phyloP scores from a whole-genome alignment of 2,329 filamentous ascomycete genomes.

The Colletotrichum somersetense region DNA sequence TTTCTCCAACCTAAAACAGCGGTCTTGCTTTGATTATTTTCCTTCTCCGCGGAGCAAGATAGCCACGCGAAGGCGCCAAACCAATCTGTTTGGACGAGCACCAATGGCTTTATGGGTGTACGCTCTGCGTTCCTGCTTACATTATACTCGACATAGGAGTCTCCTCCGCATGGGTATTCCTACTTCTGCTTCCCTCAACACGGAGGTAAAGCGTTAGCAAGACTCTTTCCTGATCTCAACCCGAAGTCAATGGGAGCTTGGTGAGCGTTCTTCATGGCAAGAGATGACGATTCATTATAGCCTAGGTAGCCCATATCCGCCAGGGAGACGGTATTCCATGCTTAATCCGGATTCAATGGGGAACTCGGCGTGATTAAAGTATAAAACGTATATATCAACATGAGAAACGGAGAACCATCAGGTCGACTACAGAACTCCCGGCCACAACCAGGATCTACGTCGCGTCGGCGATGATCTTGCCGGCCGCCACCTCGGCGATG shows the following conservation, averaged over 20 bases:
- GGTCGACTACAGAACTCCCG: background rate
- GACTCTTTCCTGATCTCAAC: no score
- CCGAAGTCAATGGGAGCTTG: no score
- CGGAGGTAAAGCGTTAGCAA: no score
- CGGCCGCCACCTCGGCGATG: constrained; percentile 60
- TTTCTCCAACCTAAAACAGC: background rate
- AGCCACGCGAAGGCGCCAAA: background rate
- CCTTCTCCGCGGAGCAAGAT: background rate
- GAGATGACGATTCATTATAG: background rate
- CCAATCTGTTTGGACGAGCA: no score
- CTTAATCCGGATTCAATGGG: background rate
- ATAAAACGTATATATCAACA: background rate
- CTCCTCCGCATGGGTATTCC: no score
- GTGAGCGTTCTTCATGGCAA: no score
- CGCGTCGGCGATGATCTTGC: constrained; percentile 44
- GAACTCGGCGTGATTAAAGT: background rate
- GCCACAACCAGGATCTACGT: background rate
- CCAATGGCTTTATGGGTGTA: no score
- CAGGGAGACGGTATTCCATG: background rate
- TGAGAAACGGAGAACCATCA: background rate
- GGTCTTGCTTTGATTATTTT: background rate
- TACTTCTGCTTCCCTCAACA: no score
- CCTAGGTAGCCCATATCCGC: no score
- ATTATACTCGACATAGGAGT: no score
- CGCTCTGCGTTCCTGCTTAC: no score